These are phyloP conservation scores for Thinopyrum obtusiflorum DNA, from an alignment of 202 grass and related monocot genomes.

Conservation along the genomic window DNA sequence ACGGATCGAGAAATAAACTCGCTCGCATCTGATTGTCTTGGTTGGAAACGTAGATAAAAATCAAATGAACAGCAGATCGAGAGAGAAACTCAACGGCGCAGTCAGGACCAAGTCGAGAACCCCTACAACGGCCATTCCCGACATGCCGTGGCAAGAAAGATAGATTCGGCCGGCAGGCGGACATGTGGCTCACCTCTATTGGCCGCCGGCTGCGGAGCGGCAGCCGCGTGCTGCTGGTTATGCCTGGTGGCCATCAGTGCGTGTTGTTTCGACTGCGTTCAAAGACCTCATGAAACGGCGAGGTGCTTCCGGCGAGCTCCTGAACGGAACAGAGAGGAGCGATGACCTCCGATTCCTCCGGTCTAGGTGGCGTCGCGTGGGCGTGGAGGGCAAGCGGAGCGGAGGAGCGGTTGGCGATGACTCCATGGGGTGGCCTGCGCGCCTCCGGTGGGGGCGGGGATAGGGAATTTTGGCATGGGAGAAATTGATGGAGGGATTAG, in stretches of 20 bases:
- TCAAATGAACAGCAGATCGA: not conserved
- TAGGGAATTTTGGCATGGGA: no score
- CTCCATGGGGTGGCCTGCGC: no score
- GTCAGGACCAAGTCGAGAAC: not conserved
- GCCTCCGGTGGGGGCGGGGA: no score
- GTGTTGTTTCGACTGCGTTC: no score
- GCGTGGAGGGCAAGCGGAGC: no score
- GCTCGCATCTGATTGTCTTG: not conserved
- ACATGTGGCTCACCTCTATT: slow-evolving; percentile 20
- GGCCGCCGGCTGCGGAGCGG: slow-evolving; percentile 43
- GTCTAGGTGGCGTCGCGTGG: no score
- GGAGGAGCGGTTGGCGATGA: no score
- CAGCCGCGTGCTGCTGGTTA: slow-evolving; percentile 31
- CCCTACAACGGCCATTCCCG: not conserved
- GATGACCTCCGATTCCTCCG: no score
- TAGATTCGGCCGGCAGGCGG: not conserved
- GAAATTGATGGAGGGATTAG: no score
- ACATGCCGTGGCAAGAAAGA: not conserved
- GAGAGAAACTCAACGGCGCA: not conserved
- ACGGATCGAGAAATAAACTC: not conserved
- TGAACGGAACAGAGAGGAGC: no score
- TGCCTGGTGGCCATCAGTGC: slow-evolving; percentile 42
- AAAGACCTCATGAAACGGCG: no score
- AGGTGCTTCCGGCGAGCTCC: no score
- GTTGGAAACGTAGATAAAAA: not conserved